Evolutionary conservation across 2,329 filamentous ascomycete species (phyloP), one percentile per base, ranked within the genome.

Genomic region (Exophiala oligosperma): DNA sequence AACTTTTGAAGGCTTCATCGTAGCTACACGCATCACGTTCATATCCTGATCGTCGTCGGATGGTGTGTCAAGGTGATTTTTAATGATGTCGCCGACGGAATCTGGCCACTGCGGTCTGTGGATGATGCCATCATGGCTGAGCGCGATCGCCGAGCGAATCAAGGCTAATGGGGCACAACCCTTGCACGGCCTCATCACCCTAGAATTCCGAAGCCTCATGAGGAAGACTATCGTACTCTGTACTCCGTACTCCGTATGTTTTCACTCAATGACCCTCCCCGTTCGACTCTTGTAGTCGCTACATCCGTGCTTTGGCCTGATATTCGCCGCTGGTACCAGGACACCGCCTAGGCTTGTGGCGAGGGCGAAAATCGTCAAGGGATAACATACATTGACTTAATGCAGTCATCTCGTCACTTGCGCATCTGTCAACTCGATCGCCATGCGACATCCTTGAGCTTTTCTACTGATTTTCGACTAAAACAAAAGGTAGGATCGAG

Each of bases 401-500:
- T 48, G 44, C 5, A 48, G 23, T 48, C 44, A 26, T n/a, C 28
- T 24, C 44, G 3, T 2, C 28, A 48, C 11, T 26, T 12, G 24
- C n/a, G n/a, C 29, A 38, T 47, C 47, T 23, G 40, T 53, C 49
- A 61, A 28, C 24, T 57, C 52, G 29, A 59, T 71, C 73, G 72
- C 76, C 76, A 78, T 21, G 71, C 65, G 54, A 78, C 67, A 41
- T 70, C 69, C 57, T 76, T 71, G 29, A 79, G 62, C 61, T 74
- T 73, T 46, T 70, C 67, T 41, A 73, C 69, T 32, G 74, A 71
- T 40, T 74, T 71, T 57, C 80, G 75, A 37, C 89, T 92, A 40
- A 93, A 84, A 68, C 91, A 96, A 51, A 97, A 76, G 1, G 83
- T 83, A 0, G 88, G 81, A 71, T 97, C 91, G 49, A 96, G 81